Evolutionary conservation across 192 early-diverging fungal genomes (phyloP).

Genomic region (Rhizoclosmatium globosum): DNA sequence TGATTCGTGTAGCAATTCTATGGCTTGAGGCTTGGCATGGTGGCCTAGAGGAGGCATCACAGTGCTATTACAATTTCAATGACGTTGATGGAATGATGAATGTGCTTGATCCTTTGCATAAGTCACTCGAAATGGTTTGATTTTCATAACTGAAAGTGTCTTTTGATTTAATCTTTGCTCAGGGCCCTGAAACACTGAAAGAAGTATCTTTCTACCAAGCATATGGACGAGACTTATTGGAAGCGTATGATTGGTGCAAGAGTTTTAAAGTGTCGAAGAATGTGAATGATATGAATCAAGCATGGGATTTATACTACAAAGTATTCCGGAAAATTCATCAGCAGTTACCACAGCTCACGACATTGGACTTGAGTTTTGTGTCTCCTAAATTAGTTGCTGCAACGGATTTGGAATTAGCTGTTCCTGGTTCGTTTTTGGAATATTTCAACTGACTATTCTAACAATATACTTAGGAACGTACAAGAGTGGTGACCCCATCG

Average conservation of each 20-base stretch:
- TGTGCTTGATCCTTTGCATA: slow-evolving; percentile 75
- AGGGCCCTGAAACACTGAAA: slow-evolving; percentile 75
- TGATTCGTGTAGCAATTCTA: slow-evolving; percentile 87
- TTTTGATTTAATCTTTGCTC: background rate
- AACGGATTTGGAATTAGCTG: slow-evolving; percentile 76
- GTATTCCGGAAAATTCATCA: slow-evolving; percentile 68
- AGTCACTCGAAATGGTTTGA: slow-evolving; percentile 34
- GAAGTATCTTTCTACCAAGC: slow-evolving; percentile 83
- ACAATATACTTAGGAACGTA: slow-evolving; percentile 62
- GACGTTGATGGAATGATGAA: slow-evolving; percentile 78
- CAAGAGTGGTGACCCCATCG: slow-evolving; percentile 77
- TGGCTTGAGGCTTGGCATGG: slow-evolving; percentile 93
- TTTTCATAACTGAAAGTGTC: slow-evolving; percentile 13
- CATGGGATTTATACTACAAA: slow-evolving; percentile 42
- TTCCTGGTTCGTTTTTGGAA: slow-evolving; percentile 73
- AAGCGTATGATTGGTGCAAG: slow-evolving; percentile 76
- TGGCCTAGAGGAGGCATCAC: slow-evolving; percentile 77
- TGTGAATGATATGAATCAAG: slow-evolving; percentile 70
- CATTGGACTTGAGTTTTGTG: slow-evolving; percentile 77
- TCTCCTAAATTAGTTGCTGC: slow-evolving; percentile 80
- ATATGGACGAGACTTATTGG: slow-evolving; percentile 76
- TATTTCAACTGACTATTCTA: background rate
- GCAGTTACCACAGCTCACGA: slow-evolving; percentile 72
- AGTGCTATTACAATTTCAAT: slow-evolving; percentile 65
- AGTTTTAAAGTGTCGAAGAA: slow-evolving; percentile 71